Evolutionary conservation across 352 stramenopile genomes (phyloP).

Genomic region (Phytophthora cactorum): DNA sequence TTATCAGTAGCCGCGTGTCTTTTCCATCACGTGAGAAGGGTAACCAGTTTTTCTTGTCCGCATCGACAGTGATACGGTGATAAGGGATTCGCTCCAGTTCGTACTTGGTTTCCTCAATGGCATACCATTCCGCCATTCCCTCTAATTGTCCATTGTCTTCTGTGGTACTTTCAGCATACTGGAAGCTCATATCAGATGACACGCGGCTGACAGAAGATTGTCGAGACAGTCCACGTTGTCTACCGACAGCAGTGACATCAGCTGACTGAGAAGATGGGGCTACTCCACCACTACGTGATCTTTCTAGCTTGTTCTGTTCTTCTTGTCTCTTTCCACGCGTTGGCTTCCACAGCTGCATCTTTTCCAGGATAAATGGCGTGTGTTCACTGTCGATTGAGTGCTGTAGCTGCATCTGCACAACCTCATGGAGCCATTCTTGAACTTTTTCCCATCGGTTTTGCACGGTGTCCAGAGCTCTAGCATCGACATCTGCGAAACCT

Average conservation of each 20-base stretch:
- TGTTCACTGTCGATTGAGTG: conserved; percentile 73
- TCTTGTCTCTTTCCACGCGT: conserved; percentile 1
- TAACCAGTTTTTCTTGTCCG: conserved; percentile 59
- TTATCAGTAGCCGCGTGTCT: conserved; percentile 63
- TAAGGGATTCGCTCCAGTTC: conserved; percentile 71
- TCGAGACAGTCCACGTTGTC: conserved; percentile 6
- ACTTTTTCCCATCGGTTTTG: conserved; percentile 65
- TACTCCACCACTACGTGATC: conserved; percentile 10
- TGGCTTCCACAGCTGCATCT: conserved; percentile 58
- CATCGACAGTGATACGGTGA: conserved; percentile 66
- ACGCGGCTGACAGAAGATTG: conserved; percentile 3
- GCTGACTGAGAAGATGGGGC: conserved; percentile 11
- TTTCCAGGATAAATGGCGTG: conserved; percentile 73
- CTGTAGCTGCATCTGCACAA: conserved; percentile 62
- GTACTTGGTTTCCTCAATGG: conserved; percentile 68
- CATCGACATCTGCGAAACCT: conserved; percentile 65
- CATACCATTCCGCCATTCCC: conserved; percentile 76
- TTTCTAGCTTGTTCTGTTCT: conserved; percentile 15
- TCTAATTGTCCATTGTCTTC: conserved; percentile 60
- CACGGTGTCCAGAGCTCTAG: conserved; percentile 52
- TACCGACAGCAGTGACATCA: conserved; percentile 2
- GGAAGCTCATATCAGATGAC: conserved; percentile 10
- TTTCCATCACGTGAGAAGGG: conserved; percentile 60
- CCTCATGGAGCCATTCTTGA: conserved; percentile 68
- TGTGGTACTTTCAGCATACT: conserved; percentile 7